Base-by-base conservation (phyloP, 495 filamentous ascomycete species). In the Tuber melanosporum region DNA sequence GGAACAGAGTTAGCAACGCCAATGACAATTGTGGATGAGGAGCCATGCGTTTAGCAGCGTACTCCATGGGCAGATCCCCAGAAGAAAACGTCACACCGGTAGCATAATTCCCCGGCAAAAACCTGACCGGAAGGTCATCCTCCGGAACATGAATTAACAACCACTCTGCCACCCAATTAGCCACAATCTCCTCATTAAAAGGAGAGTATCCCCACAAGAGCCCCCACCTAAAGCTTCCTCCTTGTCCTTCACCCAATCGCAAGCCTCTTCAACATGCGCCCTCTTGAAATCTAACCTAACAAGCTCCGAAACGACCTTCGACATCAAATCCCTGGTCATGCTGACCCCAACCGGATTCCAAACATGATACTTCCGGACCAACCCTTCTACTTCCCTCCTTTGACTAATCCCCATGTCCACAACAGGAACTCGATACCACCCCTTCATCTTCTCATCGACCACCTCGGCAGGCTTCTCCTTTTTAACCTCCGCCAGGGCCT, bases 71-170 rank as follows among this genome's bases (percentile, higher is more conserved):
- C 70, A 97, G 83, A 85, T 98, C 92, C 12, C 89, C 90, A 62
- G 91, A 90, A 2, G 90, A 94, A 76, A 98, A 90, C 70, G 90
- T 92, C 71, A 98, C 90, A 22, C 95, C 95, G 15, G 94, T 94
- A 2, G 90, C 89, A 82, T 99, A 99, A 66, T 89, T 90, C 84
- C 95, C 95, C 5, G 96, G 96, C 41, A 99, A 86, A 83, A 92
- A 91, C 93, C 94, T 97, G 26, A 87, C 84, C 0, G 95, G 95
- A 3, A 98, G 85, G 83, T 99, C 95, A 83, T 98, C 96, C 84
- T 99, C 95, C 3, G 95, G 96, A 32, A 99, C 92, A 84, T 99
- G 94, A 45, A 98, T 92, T 36, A 99, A 87, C 32, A 99, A 89
- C 95, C 95, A 99, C 80, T 90, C 89, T 81, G 62, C 32, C 43